A percentile compares a stretch with the other conserved stretches of the same genome.
Evolutionary conservation across 169 alveolate species (phyloP).

Genomic region (Eimeria necatrix): DNA sequence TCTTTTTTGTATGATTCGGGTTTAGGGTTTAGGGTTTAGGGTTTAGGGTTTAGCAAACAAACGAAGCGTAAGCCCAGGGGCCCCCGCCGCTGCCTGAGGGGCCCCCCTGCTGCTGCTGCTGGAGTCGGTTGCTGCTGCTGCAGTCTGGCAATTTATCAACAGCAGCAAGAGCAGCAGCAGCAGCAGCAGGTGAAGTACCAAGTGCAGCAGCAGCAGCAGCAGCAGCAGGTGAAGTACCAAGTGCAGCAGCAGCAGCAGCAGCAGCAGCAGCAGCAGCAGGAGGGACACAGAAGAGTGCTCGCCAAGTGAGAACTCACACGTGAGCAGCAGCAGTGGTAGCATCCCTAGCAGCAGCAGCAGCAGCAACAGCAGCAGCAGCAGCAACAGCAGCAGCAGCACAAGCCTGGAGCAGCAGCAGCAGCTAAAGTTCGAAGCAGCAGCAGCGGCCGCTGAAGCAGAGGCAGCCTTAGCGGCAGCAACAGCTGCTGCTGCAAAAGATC

Average conservation of each 20-base stretch:
- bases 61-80: conserved; percentile 56
- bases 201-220: conserved; percentile 50
- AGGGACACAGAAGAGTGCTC: background rate
- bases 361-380: too few relatives aligned
- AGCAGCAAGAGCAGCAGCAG: background rate
- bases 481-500: background rate
- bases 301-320: background rate
- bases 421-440: background rate
- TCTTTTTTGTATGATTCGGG: background rate
- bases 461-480: background rate
- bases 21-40: conserved; percentile 47
- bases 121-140: conserved; percentile 30
- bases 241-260: conserved; percentile 4
- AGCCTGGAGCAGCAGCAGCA: conserved; percentile 47
- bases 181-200: background rate
- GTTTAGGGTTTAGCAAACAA: conserved; percentile 58
- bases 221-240: background rate
- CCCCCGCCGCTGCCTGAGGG: conserved; percentile 60
- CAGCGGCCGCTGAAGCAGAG: background rate
- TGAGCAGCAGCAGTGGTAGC: background rate
- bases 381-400: background rate
- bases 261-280: background rate
- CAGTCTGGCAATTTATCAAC: background rate
- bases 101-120: conserved; percentile 20
- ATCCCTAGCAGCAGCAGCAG: background rate